Evolutionary conservation across 177 flowering plant species (phyloP).

Genomic region (Tripterygium wilfordii): DNA sequence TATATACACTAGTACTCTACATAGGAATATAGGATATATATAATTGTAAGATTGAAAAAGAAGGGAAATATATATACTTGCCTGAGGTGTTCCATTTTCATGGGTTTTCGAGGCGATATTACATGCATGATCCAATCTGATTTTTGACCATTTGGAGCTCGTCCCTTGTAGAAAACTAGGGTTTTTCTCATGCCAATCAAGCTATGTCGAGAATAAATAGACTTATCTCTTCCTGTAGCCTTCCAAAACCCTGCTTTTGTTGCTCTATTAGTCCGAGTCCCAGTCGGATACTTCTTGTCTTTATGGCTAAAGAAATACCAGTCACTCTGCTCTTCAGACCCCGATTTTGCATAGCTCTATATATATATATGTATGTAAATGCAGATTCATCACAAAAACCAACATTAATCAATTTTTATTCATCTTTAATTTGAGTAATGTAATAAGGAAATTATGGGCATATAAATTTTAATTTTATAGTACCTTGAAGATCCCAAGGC

Average conservation of each 20-base stretch:
- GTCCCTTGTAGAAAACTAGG: conserved; percentile 78
- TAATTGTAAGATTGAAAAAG: too few relatives aligned
- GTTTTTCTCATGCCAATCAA: conserved; percentile 94
- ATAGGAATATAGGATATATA: too few relatives aligned
- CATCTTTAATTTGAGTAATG: too few relatives aligned
- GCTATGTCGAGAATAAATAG: conserved; percentile 63
- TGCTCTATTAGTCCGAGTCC: conserved; percentile 97
- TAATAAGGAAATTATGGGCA: too few relatives aligned
- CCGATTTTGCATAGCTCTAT: conserved; percentile 83
- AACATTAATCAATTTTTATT: too few relatives aligned
- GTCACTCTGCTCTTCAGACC: conserved; percentile 74
- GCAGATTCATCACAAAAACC: too few relatives aligned
- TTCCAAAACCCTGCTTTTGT: conserved; percentile 99
- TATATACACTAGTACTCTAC: too few relatives aligned
- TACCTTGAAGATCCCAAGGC: conserved; percentile 99
- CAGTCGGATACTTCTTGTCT: conserved; percentile 97
- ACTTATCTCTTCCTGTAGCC: conserved; percentile 96
- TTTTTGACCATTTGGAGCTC: conserved; percentile 93
- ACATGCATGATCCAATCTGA: conserved; percentile 98
- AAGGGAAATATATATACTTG: conserved; percentile 16
- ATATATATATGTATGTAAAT: too few relatives aligned
- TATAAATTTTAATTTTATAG: not conserved
- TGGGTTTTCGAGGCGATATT: conserved; percentile 88
- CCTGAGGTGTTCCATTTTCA: conserved; percentile 87
- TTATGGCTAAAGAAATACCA: conserved; percentile 98